Base-by-base conservation (phyloP, 2,329 filamentous ascomycete genomes). In the Zasmidium cellare region DNA sequence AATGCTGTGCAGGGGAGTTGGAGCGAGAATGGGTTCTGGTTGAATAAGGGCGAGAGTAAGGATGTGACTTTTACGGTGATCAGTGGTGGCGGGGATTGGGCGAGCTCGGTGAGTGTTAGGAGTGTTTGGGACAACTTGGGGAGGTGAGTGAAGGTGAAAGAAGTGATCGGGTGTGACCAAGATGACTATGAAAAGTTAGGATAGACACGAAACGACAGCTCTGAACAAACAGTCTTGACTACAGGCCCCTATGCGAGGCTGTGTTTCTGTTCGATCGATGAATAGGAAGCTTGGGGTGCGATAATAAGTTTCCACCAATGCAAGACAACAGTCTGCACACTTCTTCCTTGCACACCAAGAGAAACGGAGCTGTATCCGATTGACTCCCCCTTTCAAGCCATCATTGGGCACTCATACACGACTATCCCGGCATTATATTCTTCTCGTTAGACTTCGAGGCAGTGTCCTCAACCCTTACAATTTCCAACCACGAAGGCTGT, bases 21-120 rank as follows among this genome's bases (percentile, higher is more conserved):
- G 57, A 76, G 81, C 3, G 71, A 77, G 0, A 84, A 84, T 64
- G 76, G 75, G 0, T 84, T 84, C 58, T 75, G 78, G 64, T 64
- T 84, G 25, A 60, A 72, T 46, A 74, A 74, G n/a, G 80, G 78
- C 0, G 72, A 80, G 66, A 72, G 69, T 49, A 79, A 73, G 63
- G 72, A 74, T 48, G 65, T 84, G 2, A 68, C 69, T 0, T 83
- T 80, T 58, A 74, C 64, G 16, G 70, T 80, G 1, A 74, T 80
- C 60, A 76, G 71, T 22, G 79, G 77, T 69, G 72, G 64, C 16
- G 75, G 0, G 5, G 63, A 64, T 5, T 82, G 80, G 79, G 67
- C 72, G 12, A 57, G 72, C 2, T 71, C 71, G 28, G 80, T 84
- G 11, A 79, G 74, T 2, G 80, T 80, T 52, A 67, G 74, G 56